Base-by-base conservation (phyloP, 176 grass and related monocot species). In the Chrysopogon serrulatus region DNA sequence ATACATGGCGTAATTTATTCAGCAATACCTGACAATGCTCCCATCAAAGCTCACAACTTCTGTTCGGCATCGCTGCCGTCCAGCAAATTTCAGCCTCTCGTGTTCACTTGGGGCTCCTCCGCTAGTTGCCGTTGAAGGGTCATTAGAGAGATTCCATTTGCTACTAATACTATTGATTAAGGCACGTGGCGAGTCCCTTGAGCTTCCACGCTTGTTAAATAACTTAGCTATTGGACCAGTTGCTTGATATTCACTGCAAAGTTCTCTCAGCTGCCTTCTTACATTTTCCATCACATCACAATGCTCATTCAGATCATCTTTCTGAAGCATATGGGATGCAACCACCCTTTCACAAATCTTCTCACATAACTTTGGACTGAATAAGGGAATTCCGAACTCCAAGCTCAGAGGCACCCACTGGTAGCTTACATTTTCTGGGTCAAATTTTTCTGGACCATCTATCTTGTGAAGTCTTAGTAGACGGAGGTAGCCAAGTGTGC, bases 341-440 rank as follows among this genome's bases (percentile, higher is more conserved):
- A 83, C 67, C 39, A 98, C 83, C 63, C 87, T 90, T 90, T 96
- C 91, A 80, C 93, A 95, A 83, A 98, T 96, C 73, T 76, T 91
- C 76, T 92, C 69, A 43, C 96, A 98, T 78, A 98, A 90, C 66
- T 92, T 90, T 16, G 93, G 93, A 87, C 81, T 98, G 83, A 98
- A 98, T 65, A 98, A 79, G 30, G 96, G 96, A 77, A 98, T 86
- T 32, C 96, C 96, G 47, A 98, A 98, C 91, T 98, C 96, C 80
- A 98, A 85, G 71, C 93, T 95, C 85, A 98, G 86, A 65, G 96
- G 96, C 39, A 96, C 87, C 96, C 96, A 98, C 84, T 98, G 87
- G 68, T 92, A 98, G 73, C 75, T 90, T 79, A 47, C 68, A 86
- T 86, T 69, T 73, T 94, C 87, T 23, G 79, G 72, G 18, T 27